phyloP scores from a whole-genome alignment of 2,329 filamentous ascomycete species.

The Cladosporium sp. region DNA sequence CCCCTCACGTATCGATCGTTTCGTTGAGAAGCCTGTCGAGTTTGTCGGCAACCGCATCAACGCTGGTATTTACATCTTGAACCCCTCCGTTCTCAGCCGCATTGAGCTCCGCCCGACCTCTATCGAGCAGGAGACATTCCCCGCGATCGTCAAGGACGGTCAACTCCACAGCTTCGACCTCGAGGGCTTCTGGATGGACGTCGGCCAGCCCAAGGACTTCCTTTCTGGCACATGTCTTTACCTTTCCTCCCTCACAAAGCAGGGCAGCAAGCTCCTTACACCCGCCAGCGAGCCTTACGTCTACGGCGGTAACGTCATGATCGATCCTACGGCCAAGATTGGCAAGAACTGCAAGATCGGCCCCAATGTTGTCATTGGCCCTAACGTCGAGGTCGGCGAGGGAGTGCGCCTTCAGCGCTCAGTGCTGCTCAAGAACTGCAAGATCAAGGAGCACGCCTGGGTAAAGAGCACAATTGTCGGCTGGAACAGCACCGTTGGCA shows the following conservation, averaged over 20 bases:
- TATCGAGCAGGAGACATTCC: constrained; percentile 99
- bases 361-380: constrained; percentile 93
- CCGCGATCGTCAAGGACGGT: constrained; percentile 82
- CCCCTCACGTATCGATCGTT: constrained; percentile 88
- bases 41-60: constrained; percentile 99
- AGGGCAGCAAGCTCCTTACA: constrained; percentile 77
- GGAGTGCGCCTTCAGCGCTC: constrained; percentile 91
- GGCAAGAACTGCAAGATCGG: constrained; percentile 98
- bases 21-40: constrained; percentile 98
- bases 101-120: constrained; percentile 96
- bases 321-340: constrained; percentile 91
- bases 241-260: constrained; percentile 87
- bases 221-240: constrained; percentile 93
- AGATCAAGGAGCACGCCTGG: constrained; percentile 98
- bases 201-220: constrained; percentile 98
- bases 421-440: constrained; percentile 81
- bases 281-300: constrained; percentile 70
- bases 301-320: constrained; percentile 90
- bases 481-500: constrained; percentile 94
- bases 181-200: constrained; percentile 99
- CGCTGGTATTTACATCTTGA: constrained; percentile 96
- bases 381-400: constrained; percentile 86
- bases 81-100: constrained; percentile 81
- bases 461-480: constrained; percentile 98
- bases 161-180: constrained; percentile 94